phyloP scores from a whole-genome alignment of 306 rosid species.

The Ormosia emarginata region DNA sequence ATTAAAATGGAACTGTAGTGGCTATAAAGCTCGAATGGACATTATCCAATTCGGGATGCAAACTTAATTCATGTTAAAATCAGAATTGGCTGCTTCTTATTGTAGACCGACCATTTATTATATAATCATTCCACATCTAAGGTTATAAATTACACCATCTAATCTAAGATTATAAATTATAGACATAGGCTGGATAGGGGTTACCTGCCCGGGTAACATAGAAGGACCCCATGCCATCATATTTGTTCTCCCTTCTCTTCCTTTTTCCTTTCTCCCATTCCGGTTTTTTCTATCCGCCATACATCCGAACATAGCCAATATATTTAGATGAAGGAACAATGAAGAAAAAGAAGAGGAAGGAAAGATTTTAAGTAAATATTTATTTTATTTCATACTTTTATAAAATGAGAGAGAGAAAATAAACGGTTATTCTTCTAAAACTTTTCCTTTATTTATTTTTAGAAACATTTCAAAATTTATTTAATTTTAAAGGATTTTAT shows the following conservation, averaged over 20 bases:
- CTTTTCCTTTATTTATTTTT: no score
- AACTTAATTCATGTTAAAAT: background rate
- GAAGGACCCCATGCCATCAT: background rate
- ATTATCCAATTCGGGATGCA: background rate
- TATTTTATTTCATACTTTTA: background rate
- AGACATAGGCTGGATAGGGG: background rate
- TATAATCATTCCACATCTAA: background rate
- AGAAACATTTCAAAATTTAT: no score
- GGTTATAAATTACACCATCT: background rate
- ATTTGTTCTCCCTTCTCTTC: background rate
- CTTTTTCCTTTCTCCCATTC: background rate
- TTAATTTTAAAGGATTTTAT: no score
- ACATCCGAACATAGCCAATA: background rate
- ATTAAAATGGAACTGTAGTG: background rate
- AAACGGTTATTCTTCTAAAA: no score
- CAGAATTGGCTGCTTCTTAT: background rate
- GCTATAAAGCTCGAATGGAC: background rate
- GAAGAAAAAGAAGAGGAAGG: background rate
- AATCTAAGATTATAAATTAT: no score
- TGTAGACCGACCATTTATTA: background rate
- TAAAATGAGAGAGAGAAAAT: background rate
- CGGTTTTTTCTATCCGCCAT: background rate
- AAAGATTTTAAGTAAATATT: background rate
- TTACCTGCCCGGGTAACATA: background rate
- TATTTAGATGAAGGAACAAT: background rate